phyloP scores from a whole-genome alignment of 148 eudicot genomes.

The Rhododendron williamsianum region DNA sequence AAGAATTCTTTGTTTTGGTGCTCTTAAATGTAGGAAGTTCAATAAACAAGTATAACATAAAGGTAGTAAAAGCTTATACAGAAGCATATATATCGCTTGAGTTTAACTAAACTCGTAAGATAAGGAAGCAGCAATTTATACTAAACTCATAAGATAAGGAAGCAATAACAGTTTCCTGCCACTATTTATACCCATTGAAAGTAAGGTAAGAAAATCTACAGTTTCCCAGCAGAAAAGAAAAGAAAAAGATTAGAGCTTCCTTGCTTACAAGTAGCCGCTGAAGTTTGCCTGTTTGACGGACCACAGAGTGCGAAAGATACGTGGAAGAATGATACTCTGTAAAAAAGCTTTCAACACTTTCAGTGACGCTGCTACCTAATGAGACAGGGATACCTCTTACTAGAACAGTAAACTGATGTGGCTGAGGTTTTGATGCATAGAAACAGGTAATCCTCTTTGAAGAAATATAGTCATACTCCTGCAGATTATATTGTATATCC shows the following conservation, averaged over 20 bases:
- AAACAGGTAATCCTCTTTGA: conserved; percentile 57
- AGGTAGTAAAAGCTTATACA: background rate
- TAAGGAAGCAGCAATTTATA: background rate
- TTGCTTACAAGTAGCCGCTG: conserved; percentile 57
- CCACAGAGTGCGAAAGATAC: conserved; percentile 67
- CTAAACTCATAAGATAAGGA: background rate
- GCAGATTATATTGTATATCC: conserved; percentile 26
- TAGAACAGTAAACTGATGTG: conserved; percentile 68
- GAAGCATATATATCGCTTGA: background rate
- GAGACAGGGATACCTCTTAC: conserved; percentile 72
- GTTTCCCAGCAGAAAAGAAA: background rate
- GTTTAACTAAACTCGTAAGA: background rate
- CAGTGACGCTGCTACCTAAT: conserved; percentile 50
- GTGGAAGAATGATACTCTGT: conserved; percentile 64
- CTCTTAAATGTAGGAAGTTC: background rate
- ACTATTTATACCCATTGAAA: background rate
- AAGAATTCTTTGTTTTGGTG: background rate
- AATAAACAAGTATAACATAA: background rate
- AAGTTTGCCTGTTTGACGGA: conserved; percentile 65
- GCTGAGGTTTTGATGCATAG: conserved; percentile 72
- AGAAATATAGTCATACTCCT: conserved; percentile 71
- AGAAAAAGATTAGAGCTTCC: background rate
- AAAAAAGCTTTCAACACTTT: conserved; percentile 67
- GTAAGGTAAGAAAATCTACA: background rate
- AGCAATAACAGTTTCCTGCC: background rate